Evolutionary conservation across 2,329 filamentous ascomycete species (phyloP), one percentile per base, ranked within the genome.

Genomic region (Waltergamsia citrina): DNA sequence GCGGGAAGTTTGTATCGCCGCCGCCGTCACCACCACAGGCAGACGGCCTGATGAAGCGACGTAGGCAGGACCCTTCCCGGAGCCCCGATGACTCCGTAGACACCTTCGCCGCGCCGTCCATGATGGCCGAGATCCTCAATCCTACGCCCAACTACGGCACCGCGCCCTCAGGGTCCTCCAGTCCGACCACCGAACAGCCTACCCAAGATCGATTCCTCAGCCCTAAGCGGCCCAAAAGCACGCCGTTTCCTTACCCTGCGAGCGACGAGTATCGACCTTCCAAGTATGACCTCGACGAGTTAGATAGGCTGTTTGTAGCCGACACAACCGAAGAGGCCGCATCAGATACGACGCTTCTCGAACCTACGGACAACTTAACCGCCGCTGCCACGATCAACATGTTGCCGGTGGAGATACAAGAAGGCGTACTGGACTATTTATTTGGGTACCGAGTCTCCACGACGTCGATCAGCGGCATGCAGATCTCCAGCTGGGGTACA

Each of bases 351-450:
- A 32, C 33, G 4, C 33, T 35, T 10, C 23, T 35, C 29, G 29
- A 35, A n/a, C 25, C 33, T 16, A 15, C 15, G 12, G 10, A 32
- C 11, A n/a, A 32, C 17, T 10, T 16, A 24, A 24, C 22, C 8
- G 22, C 22, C 29, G n/a, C 11, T 7, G 27, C 11, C 27, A 11
- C 28, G 14, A 30, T 29, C 19, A 28, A 15, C 16, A 54, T 73
- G 41, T 59, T 85, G 2, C 81, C 81, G 2, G 67, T 71, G 36
- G 81, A 85, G 51, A 81, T 86, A 10, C 79, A 84, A 49, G 79
- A 84, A 46, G 73, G 71, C 36, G 78, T 85, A 35, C 60, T 85
- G 11, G 81, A 85, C 50, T 71, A 82, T 43, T 57, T 85, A 3
- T 83, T 85, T 45, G 81, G 79, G 4, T 77, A 80, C 38, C 70